Evolutionary conservation across 441 rosid genomes (phyloP), one percentile per base, ranked within the genome.

Genomic region (Isatis lusitanica): DNA sequence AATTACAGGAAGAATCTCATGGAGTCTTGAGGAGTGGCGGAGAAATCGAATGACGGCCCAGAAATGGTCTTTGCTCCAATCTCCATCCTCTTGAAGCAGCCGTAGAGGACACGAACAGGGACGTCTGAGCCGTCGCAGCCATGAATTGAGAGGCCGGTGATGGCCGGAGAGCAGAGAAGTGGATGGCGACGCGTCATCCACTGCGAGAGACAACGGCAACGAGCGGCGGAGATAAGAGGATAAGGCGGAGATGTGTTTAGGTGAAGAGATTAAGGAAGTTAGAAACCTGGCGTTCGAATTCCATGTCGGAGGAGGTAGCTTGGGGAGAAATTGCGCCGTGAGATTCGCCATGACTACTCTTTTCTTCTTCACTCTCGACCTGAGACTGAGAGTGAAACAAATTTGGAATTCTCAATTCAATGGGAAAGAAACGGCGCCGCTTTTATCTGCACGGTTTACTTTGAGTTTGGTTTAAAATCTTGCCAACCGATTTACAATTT

Each of bases 61-160:
- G 82, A 92, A 86, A 46, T 63, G 86, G 65, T 87, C 77, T 70
- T 80, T 80, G 74, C 81, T 79, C 92, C 93, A 92, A 67, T 90
- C 92, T 55, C 89, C 91, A 75, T 87, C 87, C 7, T 83, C 83
- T 5, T 72, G 60, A 83, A 92, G 96, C 5, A 87, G 26, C 43
- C 51, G 78, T 79, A 86, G 55, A 72, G 97, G 90, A 80, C 75
- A 84, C 3, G 87, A 79, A 26, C 60, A 80, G 36, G 80, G 64
- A 69, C 16, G 39, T 9, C 36, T 48, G 13, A 90, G 91, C 74
- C 82, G 81, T 28, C 75, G 78, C 11, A 72, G 61, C 48, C 85
- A 79, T 58, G 73, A 80, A 47, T 51, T 79, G 77, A 85, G 86
- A 9, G 47, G 46, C 46, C 61, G 75, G 73, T 83, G 88, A 66